Base-by-base conservation (phyloP, 495 filamentous ascomycete species). In the Cladorrhinum samala region DNA sequence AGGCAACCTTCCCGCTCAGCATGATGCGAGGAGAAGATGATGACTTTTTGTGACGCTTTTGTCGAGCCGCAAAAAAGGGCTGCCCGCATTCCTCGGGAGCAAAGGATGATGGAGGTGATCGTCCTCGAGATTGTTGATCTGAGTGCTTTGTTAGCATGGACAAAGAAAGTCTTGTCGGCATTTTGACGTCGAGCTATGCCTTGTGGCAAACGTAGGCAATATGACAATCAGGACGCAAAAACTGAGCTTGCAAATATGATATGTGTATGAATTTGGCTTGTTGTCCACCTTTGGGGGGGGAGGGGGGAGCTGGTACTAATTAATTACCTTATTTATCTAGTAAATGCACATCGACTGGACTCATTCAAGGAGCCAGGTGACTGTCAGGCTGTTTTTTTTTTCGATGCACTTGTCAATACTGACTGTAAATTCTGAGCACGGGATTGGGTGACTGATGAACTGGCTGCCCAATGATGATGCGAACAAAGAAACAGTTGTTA, bases 161-260 rank as follows among this genome's bases (percentile, higher is more conserved):
- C 9, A 24, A 24, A 0, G 48, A 56, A 6, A 51, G 18, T 5
- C 6, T 56, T 40, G 46, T 46, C 3, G 54, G 54, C 54, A 56
- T 56, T 2, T 55, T 50, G 14, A 21, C 18, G 1, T 19, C 14
- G 19, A 9, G 19, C 18, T 3, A 7, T 41, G 4, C 8, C 16
- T 3, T 17, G 39, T 41, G 17, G 1, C 3, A 8, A 17, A 17
- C 39, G 20, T 17, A 18, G 20, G 39, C 17, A 45, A 17, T 9
- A 20, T 21, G 18, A 21, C 6, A 9, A 17, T 9, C 7, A 45
- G 19, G 3, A 20, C 20, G 7, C 9, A 17, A n/a, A 13, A 13
- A 3, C 20, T 9, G 11, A 16, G 9, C 3, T 9, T 4, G 18
- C 16, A 43, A 20, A 13, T 21, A 45, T n/a, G n/a, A n/a, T n/a